phyloP scores from a whole-genome alignment of 805 yeast genomes.

The Komagataella populi region DNA sequence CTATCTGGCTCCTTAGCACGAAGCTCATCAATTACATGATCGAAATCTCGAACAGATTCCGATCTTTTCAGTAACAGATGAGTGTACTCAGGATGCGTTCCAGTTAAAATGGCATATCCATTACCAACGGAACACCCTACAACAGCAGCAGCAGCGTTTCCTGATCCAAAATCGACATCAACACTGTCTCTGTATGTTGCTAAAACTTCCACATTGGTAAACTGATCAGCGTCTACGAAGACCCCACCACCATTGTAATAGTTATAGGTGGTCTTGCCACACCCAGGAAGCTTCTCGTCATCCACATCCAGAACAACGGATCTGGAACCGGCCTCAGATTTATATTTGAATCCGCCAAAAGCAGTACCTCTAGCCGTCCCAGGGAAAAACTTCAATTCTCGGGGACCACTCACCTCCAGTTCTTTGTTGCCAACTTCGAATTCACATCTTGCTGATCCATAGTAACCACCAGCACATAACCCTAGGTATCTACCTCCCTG shows the following conservation, averaged over 20 bases:
- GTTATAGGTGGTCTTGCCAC: conserved; percentile 9
- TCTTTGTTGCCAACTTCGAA: conserved; percentile 63
- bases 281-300: conserved; percentile 14
- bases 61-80: conserved; percentile 31
- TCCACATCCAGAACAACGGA: conserved; percentile 36
- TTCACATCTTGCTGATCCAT: conserved; percentile 60
- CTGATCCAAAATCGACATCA: conserved; percentile 27
- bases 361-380: conserved; percentile 80
- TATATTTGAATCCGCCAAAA: conserved; percentile 67
- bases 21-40: conserved; percentile 25
- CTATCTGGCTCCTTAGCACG: conserved; percentile 32
- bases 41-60: conserved; percentile 10
- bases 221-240: conserved; percentile 61
- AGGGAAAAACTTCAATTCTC: conserved; percentile 75
- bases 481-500: conserved; percentile 80
- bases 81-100: conserved; percentile 83
- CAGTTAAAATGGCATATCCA: conserved; percentile 68
- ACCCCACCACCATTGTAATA: conserved; percentile 89
- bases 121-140: conserved; percentile 54
- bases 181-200: conserved; percentile 50
- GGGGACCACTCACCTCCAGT: conserved; percentile 73
- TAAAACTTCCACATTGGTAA: conserved; percentile 50
- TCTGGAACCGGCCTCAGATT: conserved; percentile 61
- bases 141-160: conserved; percentile 47
- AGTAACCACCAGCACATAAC: conserved; percentile 94